Conservation (phyloP, 257 asterid genomes). For the Forsythia viridissima region DNA sequence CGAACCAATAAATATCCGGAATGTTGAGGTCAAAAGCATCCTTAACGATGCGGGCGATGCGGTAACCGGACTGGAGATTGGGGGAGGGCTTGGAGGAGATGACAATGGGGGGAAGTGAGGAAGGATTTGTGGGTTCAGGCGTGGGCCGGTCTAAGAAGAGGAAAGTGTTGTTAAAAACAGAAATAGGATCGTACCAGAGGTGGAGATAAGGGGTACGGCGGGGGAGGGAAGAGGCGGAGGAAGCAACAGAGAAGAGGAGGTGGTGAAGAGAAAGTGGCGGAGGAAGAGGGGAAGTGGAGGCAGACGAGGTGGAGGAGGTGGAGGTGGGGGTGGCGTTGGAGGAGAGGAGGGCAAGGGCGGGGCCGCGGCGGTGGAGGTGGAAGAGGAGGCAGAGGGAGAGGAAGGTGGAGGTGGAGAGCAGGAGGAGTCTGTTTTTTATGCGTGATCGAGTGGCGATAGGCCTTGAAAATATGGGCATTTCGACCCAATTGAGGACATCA, state of each 20-base stretch:
- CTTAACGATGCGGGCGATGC: constrained; percentile 65
- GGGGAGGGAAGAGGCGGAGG: constrained; percentile 59
- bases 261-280: constrained; percentile 37
- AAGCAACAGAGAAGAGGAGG: constrained; percentile 61
- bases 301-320: background rate
- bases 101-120: constrained; percentile 45
- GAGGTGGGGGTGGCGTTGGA: no score
- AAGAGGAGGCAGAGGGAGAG: no score
- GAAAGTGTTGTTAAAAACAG: constrained; percentile 57
- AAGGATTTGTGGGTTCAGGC: constrained; percentile 20
- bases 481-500: no score
- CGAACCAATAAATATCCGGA: constrained; percentile 59
- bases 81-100: constrained; percentile 47
- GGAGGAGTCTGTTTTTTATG: no score
- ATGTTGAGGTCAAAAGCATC: constrained; percentile 52
- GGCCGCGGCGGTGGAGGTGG: background rate
- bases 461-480: no score
- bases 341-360: background rate
- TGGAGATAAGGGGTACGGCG: constrained; percentile 56
- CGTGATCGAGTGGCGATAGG: no score
- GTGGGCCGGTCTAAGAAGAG: constrained; percentile 56
- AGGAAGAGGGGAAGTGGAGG: constrained; percentile 9
- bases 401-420: background rate
- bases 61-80: constrained; percentile 48
- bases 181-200: constrained; percentile 67